Percentiles rank a stretch among this genome's conserved stretches.
Evolutionary conservation across 306 rosid genomes (phyloP).

Genomic region (Sicyos baderoa): DNA sequence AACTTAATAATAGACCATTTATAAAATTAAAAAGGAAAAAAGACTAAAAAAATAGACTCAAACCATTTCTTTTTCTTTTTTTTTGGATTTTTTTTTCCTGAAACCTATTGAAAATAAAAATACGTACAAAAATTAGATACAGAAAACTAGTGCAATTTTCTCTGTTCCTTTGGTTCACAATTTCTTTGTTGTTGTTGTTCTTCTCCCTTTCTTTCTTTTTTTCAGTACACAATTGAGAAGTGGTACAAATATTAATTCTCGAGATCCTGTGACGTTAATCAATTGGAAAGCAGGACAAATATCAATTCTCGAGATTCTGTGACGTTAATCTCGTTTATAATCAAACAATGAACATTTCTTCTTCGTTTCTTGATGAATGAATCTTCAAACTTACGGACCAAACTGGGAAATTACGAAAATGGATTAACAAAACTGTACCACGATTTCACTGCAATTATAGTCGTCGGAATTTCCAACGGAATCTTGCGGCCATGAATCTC

Average conservation of each 20-base stretch:
- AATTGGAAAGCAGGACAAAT: no score
- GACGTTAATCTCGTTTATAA: no score
- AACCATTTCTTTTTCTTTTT: neutral
- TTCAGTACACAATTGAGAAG: no score
- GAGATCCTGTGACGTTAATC: no score
- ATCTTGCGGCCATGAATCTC: constrained; percentile 96
- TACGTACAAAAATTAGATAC: constrained; percentile 19
- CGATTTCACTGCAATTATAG: constrained; percentile 65
- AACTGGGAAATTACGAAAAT: neutral
- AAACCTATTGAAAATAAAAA: neutral
- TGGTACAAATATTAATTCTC: no score
- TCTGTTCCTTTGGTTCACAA: neutral
- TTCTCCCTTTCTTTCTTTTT: neutral
- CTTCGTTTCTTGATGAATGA: neutral
- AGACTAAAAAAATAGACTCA: neutral
- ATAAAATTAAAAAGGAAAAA: neutral
- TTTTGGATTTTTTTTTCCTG: neutral
- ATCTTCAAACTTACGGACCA: neutral
- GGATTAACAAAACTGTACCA: constrained; percentile 34
- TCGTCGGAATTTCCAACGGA: constrained; percentile 75
- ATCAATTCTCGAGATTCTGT: no score
- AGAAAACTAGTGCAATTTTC: constrained; percentile 1
- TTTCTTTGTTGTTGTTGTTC: no score
- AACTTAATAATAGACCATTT: no score
- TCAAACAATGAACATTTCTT: no score